Evolutionary conservation across 2,329 filamentous ascomycete genomes (phyloP), one percentile per base, ranked within the genome.

Genomic region (Lasiodiplodia hormozganensis): DNA sequence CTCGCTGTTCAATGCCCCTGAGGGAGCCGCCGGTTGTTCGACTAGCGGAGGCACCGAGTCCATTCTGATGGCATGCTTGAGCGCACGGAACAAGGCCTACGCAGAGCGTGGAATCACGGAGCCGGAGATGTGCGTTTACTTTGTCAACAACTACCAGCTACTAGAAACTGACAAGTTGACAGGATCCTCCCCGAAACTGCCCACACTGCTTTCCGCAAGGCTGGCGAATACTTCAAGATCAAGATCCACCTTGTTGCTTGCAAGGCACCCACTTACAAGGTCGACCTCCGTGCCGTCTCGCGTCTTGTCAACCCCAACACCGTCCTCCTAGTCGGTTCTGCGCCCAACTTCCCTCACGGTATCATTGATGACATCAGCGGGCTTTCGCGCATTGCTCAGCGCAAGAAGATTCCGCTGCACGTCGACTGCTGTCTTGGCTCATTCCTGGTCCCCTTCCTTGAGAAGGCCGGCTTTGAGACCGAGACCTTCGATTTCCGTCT

Each of bases 361-460:
- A 97, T 99, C 77, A 96, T 99, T 72, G 96, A 99, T 80, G 94
- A 98, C 79, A 97, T 99, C 73, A 83, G 91, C 0, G 87, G 88
- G 0, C 88, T 99, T 52, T 97, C 94, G 67, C 91, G 90, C 69
- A 87, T 99, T 5, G 96, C 96, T 0, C 77, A 91, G 40, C 90
- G 90, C 76, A 90, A 92, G 77, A 91, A 90, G 76, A 84, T 97
- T 28, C 94, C 94, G 21, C 88, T 99, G 12, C 96, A 99, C 79
- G 95, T 99, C 62, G 96, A 99, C 83, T 98, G 96, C 87, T 99
- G 96, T 77, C 87, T 99, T 21, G 96, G 96, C 49, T 97, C 94
- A 2, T 98, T 99, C 85, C 86, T 99, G 57, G 89, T 99, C 54
- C 94, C 96, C 1, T 93, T 95, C 83, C 90, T 99, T 53, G 90